Evolutionary conservation across 208 protist genomes (phyloP).

Genomic region (Acanthamoeba triangularis): DNA sequence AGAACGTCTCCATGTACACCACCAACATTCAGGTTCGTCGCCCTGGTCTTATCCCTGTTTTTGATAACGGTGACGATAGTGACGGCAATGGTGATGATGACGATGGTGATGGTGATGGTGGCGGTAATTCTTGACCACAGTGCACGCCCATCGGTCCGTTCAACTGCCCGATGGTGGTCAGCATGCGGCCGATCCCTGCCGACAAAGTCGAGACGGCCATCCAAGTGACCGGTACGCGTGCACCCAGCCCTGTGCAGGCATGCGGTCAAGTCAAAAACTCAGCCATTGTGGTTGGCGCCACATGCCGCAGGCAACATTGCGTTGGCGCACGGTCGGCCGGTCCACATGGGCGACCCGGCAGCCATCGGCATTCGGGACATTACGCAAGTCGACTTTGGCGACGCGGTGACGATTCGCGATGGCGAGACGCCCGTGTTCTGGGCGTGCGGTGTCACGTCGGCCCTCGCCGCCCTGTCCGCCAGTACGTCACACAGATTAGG

Average conservation of each 20-base stretch:
- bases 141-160: slow-evolving; percentile 70
- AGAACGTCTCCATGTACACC: slow-evolving; percentile 82
- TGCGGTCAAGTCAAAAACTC: neutral
- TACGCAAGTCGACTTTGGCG: slow-evolving; percentile 77
- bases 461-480: slow-evolving; percentile 56
- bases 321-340: slow-evolving; percentile 56
- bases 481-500: slow-evolving; percentile 45
- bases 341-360: slow-evolving; percentile 75
- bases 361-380: slow-evolving; percentile 78
- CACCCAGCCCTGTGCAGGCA: neutral
- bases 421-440: slow-evolving; percentile 79
- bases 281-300: neutral
- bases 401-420: slow-evolving; percentile 51
- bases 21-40: slow-evolving; percentile 75
- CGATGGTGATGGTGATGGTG: neutral
- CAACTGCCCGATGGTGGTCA: slow-evolving; percentile 64
- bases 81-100: neutral
- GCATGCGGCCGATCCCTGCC: slow-evolving; percentile 60
- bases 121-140: too few relatives aligned
- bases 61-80: too few relatives aligned
- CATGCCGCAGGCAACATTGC: neutral
- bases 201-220: slow-evolving; percentile 58
- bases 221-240: slow-evolving; percentile 17
- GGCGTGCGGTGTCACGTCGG: slow-evolving; percentile 74
- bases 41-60: neutral